Conservation (phyloP, 2,329 filamentous ascomycete genomes). For the Clarireedia sp. region DNA sequence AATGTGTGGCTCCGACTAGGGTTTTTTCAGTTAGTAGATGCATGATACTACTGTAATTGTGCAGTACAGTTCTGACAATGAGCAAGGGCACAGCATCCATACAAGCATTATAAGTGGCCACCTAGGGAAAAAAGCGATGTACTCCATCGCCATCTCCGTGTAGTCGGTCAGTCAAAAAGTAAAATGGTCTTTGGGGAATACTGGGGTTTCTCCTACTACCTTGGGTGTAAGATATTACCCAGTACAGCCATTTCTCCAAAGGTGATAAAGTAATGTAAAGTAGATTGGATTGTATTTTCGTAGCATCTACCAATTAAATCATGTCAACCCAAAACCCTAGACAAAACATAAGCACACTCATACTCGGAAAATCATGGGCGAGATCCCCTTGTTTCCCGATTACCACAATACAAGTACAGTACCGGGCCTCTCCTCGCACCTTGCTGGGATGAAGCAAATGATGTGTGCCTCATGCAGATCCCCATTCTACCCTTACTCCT, state of each 20-base stretch:
- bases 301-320: conserved; percentile 2
- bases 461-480: not conserved
- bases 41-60: no score
- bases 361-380: not conserved
- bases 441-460: not conserved
- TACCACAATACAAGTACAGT: not conserved
- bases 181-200: no score
- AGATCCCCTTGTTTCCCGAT: conserved; percentile 1
- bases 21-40: no score
- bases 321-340: not conserved
- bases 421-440: not conserved
- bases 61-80: no score
- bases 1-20: conserved; percentile 4
- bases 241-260: not conserved
- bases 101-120: conserved; percentile 4
- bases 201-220: no score
- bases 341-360: not conserved
- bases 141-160: conserved; percentile 8
- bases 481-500: not conserved
- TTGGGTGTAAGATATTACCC: no score
- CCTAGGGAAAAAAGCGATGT: not conserved
- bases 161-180: not conserved
- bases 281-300: conserved; percentile 1
- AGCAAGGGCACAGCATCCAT: not conserved
- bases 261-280: not conserved